Percentiles rank a stretch among this genome's conserved stretches.
These are phyloP conservation scores for Elongisporangium anandrum DNA, from an alignment of 352 stramenopile genomes.

Conservation along the genomic window DNA sequence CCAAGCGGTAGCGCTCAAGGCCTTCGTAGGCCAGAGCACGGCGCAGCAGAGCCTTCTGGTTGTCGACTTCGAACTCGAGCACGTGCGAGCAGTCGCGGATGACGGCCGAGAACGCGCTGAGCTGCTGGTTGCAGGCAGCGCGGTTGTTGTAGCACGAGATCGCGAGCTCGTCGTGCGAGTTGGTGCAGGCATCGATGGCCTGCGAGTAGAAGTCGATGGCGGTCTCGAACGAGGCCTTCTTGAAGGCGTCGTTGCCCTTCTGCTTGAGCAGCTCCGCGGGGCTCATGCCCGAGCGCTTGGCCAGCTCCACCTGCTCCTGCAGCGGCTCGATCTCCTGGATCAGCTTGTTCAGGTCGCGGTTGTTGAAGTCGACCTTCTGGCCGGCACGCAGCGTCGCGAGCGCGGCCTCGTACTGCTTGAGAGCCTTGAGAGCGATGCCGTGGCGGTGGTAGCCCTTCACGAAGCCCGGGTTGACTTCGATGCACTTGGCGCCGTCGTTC, in stretches of 20 bases:
- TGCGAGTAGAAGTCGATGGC: constrained; percentile 93
- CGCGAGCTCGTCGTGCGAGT: constrained; percentile 72
- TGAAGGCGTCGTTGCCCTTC: constrained; percentile 92
- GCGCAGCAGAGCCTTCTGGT: constrained; percentile 94
- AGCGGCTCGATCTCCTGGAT: constrained; percentile 81
- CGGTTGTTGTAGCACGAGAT: constrained; percentile 95
- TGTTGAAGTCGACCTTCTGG: constrained; percentile 82
- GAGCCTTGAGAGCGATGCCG: constrained; percentile 87
- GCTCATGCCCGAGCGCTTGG: constrained; percentile 69
- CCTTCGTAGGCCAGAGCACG: constrained; percentile 94
- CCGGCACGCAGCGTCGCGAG: constrained; percentile 67
- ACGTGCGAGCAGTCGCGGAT: constrained; percentile 95
- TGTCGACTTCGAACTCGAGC: constrained; percentile 91
- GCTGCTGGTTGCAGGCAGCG: constrained; percentile 95
- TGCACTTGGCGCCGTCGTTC: constrained; percentile 85
- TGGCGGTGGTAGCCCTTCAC: constrained; percentile 96
- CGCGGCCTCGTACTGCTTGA: constrained; percentile 80
- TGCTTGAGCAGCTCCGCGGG: constrained; percentile 91
- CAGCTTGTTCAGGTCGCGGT: constrained; percentile 78
- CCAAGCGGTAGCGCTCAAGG: constrained; percentile 91
- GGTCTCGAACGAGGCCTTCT: constrained; percentile 85
- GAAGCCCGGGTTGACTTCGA: constrained; percentile 91
- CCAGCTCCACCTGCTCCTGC: constrained; percentile 52
- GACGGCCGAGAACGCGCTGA: constrained; percentile 95
- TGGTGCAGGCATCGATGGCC: constrained; percentile 78